Conservation (phyloP, 352 stramenopile genomes). For the Phytophthora hibernalis region DNA sequence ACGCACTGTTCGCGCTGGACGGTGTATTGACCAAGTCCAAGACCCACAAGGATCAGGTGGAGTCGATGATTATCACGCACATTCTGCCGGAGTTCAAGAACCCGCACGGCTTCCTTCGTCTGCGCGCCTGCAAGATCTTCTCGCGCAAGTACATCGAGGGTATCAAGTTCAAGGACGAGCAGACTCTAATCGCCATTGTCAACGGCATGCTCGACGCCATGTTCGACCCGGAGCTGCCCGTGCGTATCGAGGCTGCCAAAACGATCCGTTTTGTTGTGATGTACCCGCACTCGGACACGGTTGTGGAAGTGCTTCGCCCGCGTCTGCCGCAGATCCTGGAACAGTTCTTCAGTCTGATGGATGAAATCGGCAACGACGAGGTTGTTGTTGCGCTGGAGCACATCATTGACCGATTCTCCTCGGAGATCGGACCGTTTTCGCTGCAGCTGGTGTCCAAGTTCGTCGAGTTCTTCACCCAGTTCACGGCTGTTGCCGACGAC, state of each 20-base stretch:
- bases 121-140: conserved; percentile 96
- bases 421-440: conserved; percentile 95
- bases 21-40: conserved; percentile 94
- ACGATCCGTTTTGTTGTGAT: conserved; percentile 90
- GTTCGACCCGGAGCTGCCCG: conserved; percentile 95
- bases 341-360: conserved; percentile 99
- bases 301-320: conserved; percentile 89
- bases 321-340: conserved; percentile 96
- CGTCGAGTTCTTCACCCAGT: conserved; percentile 94
- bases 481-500: conserved; percentile 92
- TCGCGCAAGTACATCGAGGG: conserved; percentile 94
- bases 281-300: conserved; percentile 85
- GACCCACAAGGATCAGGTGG: conserved; percentile 93
- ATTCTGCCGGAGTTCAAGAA: conserved; percentile 98
- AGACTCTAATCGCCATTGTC: conserved; percentile 84
- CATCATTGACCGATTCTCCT: conserved; percentile 97
- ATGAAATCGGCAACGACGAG: conserved; percentile 98
- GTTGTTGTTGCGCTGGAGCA: conserved; percentile 94
- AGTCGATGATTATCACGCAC: conserved; percentile 94
- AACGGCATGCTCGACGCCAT: conserved; percentile 89
- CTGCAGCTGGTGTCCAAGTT: conserved; percentile 95
- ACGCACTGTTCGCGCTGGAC: conserved; percentile 94
- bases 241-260: conserved; percentile 96
- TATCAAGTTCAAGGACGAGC: conserved; percentile 92
- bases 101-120: conserved; percentile 94